Percentiles rank a stretch among this genome's conserved stretches.
These are phyloP conservation scores for Penicillium subrubescens DNA, from an alignment of 495 filamentous ascomycete genomes.

Conservation along the genomic window DNA sequence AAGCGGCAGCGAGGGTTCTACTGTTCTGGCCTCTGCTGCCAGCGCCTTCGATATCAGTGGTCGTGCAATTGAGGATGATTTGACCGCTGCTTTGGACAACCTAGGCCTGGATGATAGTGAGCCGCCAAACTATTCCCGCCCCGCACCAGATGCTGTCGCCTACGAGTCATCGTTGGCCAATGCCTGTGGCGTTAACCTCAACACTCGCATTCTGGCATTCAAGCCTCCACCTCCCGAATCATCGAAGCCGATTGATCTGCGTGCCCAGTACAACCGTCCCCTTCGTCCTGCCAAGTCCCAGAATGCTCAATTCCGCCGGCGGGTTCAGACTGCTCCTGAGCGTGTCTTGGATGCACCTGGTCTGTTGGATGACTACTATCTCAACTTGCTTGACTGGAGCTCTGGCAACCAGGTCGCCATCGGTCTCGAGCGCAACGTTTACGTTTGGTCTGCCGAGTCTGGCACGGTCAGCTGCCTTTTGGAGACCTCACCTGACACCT, in stretches of 20 bases:
- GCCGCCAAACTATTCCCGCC: conserved; percentile 63
- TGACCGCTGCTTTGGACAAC: conserved; percentile 74
- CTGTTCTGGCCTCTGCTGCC: conserved; percentile 68
- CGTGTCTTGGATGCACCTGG: conserved; percentile 97
- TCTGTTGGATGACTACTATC: conserved; percentile 97
- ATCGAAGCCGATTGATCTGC: conserved; percentile 95
- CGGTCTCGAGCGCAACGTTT: conserved; percentile 93
- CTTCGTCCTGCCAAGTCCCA: conserved; percentile 73
- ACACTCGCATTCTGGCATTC: conserved; percentile 96
- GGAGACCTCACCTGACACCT: conserved; percentile 85
- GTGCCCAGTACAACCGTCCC: conserved; percentile 96
- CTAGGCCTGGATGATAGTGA: conserved; percentile 71
- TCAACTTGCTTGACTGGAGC: conserved; percentile 98
- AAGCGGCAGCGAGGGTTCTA: conserved; percentile 66
- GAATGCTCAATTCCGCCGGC: conserved; percentile 82
- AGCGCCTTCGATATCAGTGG: conserved; percentile 66
- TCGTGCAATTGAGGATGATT: conserved; percentile 70
- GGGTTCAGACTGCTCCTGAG: conserved; percentile 92
- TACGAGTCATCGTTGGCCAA: conserved; percentile 91
- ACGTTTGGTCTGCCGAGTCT: conserved; percentile 98
- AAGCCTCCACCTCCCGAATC: conserved; percentile 97
- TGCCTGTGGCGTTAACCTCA: conserved; percentile 89
- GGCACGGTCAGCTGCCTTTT: conserved; percentile 84
- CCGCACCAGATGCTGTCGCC: conserved; percentile 81
- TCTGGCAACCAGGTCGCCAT: conserved; percentile 97